Base-by-base conservation (phyloP, 2,329 filamentous ascomycete species). In the Beauveria brongniartii region DNA sequence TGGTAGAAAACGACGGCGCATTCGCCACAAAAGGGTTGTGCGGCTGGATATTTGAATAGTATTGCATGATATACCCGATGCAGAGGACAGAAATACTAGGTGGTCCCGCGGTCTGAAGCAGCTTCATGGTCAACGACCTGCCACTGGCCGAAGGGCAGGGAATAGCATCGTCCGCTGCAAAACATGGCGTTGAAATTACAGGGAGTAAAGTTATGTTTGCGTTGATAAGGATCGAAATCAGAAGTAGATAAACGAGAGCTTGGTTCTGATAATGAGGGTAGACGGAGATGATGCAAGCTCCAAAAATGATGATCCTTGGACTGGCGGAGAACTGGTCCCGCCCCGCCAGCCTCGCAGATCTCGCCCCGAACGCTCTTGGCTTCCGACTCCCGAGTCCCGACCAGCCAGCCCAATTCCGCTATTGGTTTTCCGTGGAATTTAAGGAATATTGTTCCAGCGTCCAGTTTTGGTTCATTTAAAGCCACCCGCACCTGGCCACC, bases 1-100 rank as follows among this genome's bases (percentile, higher is more conserved):
- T 65, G 24, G 53, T 65, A 72, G 63, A 68, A 73, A 8, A 72
- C 51, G 20, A 67, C 67, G 22, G 72, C 68, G 46, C 72, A 74
- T 58, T 73, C 72, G 63, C 71, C 72, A 37, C 71, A 74, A 3
- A 62, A 55, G 1, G 72, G 72, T 52, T 74, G 72, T 1, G n/a
- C 7, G 5, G 51, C 55, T 14, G 40, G 26, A 3, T 24, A 12
- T 9, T 12, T 34, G 37, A 64, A 52, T 34, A 61, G 61, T 9
- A 74, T 67, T 20, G 67, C 66, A 64, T 74, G 72, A 43, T 67
- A 69, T 18, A 50, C 14, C 14, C 61, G 57, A 44, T 74, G 72
- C 6, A 65, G 48, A 16, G 70, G 68, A 60, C 72, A 74, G 61
- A 67, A 67, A 41, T 73, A 73, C 66, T 67, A 71, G 50, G 63